A percentile compares a stretch with the other conserved stretches of the same genome.
These are phyloP conservation scores for Vigna hirtella DNA, from an alignment of 306 rosid species.

Conservation along the genomic window DNA sequence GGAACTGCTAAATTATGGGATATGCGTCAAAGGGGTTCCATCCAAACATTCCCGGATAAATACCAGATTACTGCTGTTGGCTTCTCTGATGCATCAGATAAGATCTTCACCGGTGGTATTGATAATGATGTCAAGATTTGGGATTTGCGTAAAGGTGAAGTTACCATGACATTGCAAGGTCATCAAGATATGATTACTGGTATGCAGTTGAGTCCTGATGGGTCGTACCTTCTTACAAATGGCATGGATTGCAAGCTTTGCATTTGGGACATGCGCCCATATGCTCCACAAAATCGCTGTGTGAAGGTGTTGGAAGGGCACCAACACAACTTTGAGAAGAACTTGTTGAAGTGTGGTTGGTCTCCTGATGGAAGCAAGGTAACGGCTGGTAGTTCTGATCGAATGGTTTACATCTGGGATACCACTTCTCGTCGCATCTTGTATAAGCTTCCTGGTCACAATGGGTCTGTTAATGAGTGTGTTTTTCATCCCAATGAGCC, in stretches of 20 bases:
- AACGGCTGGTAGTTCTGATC: constrained; percentile 90
- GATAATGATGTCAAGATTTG: constrained; percentile 93
- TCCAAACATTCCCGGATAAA: constrained; percentile 96
- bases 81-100: constrained; percentile 94
- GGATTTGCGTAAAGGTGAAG: constrained; percentile 97
- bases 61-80: constrained; percentile 89
- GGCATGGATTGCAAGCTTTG: constrained; percentile 98
- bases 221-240: constrained; percentile 93
- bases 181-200: constrained; percentile 96
- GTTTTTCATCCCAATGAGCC: constrained; percentile 86
- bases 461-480: constrained; percentile 83
- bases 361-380: constrained; percentile 97
- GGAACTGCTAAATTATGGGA: constrained; percentile 98
- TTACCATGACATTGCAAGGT: constrained; percentile 88
- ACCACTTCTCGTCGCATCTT: constrained; percentile 87
- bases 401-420: constrained; percentile 94
- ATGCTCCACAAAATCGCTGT: constrained; percentile 94
- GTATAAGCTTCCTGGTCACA: constrained; percentile 96
- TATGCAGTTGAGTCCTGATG: constrained; percentile 99
- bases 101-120: constrained; percentile 90
- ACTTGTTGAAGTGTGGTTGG: constrained; percentile 88
- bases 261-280: constrained; percentile 98
- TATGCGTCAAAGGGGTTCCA: constrained; percentile 96
- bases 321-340: constrained; percentile 93
- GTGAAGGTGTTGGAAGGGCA: constrained; percentile 95